phyloP scores from a whole-genome alignment of 805 yeast species.

The Lachancea mirantina region DNA sequence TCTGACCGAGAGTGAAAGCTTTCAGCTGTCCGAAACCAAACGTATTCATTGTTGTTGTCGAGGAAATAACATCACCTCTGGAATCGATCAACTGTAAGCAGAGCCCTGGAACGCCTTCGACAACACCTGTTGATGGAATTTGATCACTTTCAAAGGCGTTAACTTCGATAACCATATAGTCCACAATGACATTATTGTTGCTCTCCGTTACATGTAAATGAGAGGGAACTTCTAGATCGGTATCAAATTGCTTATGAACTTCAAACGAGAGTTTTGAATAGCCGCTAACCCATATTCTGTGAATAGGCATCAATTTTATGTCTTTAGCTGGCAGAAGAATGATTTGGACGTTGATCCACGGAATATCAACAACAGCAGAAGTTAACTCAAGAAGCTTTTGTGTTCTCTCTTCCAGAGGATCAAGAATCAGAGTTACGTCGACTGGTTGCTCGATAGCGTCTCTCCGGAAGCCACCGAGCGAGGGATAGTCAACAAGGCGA shows the following conservation, averaged over 20 bases:
- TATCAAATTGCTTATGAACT: constrained; percentile 21
- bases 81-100: constrained; percentile 42
- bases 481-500: constrained; percentile 14
- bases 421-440: constrained; percentile 53
- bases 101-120: constrained; percentile 38
- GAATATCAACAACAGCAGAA: constrained; percentile 36
- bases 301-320: constrained; percentile 39
- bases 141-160: constrained; percentile 43
- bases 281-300: constrained; percentile 44
- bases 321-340: constrained; percentile 50
- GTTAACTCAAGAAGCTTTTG: constrained; percentile 52
- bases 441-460: constrained; percentile 32
- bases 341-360: constrained; percentile 48
- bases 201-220: constrained; percentile 31
- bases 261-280: constrained; percentile 36
- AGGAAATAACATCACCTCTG: constrained; percentile 29
- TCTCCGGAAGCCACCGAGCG: constrained; percentile 21
- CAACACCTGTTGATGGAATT: constrained; percentile 17
- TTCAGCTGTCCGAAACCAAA: constrained; percentile 75
- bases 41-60: constrained; percentile 69
- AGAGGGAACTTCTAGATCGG: constrained; percentile 21
- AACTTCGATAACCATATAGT: constrained; percentile 52
- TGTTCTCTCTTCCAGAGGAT: constrained; percentile 65
- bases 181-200: constrained; percentile 38
- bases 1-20: constrained; percentile 7